Percentiles rank a stretch among this genome's conserved stretches.
phyloP scores from a whole-genome alignment of 768 basidiomycete genomes.

The Leccinum imitatum region DNA sequence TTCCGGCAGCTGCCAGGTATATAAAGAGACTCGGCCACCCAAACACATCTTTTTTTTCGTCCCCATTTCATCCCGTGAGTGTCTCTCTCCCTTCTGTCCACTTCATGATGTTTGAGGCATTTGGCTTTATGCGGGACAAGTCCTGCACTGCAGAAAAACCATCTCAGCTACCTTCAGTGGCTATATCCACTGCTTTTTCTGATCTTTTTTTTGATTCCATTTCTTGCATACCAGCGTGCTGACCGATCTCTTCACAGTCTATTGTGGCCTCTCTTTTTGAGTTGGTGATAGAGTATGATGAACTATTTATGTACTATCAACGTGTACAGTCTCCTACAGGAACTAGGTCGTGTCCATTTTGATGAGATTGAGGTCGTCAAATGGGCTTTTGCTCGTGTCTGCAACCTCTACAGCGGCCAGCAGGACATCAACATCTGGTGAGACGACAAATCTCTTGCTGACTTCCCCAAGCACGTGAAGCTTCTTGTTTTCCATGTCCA shows the following conservation, averaged over 20 bases:
- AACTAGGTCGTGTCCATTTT: constrained; percentile 45
- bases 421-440: constrained; percentile 79
- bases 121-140: constrained; percentile 77
- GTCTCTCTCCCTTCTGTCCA: constrained; percentile 22
- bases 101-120: constrained; percentile 87
- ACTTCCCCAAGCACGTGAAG: constrained; percentile 82
- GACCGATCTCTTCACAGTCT: constrained; percentile 29
- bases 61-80: neutral
- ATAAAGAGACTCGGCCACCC: constrained; percentile 12
- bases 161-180: constrained; percentile 91
- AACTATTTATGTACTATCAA: neutral
- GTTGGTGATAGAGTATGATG: neutral
- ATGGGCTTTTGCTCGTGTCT: constrained; percentile 35
- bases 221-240: constrained; percentile 8
- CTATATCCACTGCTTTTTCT: constrained; percentile 46
- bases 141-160: constrained; percentile 77
- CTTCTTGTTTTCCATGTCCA: constrained; percentile 59
- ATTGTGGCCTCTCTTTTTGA: neutral
- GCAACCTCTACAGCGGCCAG: constrained; percentile 62
- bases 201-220: constrained; percentile 22
- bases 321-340: neutral
- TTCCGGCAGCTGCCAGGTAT: constrained; percentile 17
- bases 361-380: constrained; percentile 49
- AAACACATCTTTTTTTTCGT: neutral
- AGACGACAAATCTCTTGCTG: constrained; percentile 78